phyloP scores from a whole-genome alignment of 2,329 filamentous ascomycete species.

The Fusarium nelsonii region DNA sequence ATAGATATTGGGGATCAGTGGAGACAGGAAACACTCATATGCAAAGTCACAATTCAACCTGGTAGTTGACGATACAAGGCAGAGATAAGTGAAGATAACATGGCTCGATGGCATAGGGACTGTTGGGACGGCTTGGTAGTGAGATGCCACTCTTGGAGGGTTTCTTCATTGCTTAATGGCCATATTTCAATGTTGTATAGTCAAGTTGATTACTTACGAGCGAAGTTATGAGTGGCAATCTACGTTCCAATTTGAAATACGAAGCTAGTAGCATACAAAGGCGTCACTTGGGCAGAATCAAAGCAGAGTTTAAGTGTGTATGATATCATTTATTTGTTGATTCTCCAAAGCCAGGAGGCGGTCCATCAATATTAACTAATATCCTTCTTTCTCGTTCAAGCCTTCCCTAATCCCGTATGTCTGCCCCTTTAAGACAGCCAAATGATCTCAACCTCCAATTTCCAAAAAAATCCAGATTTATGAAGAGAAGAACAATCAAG shows the following conservation, averaged over 20 bases:
- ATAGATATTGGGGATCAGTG: not conserved
- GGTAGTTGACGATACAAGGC: not conserved
- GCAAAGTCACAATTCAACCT: not conserved
- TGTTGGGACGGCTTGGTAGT: not conserved
- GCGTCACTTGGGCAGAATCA: not conserved
- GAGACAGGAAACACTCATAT: not conserved
- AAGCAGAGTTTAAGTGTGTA: not conserved
- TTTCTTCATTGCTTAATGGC: too few relatives aligned
- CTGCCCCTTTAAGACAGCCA: too few relatives aligned
- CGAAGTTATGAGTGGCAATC: not conserved
- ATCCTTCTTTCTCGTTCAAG: not conserved
- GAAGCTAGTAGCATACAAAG: not conserved
- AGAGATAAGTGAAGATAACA: not conserved
- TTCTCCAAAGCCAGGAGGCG: not conserved
- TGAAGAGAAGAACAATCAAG: conserved; percentile 2
- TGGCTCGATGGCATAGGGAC: too few relatives aligned
- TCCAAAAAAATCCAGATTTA: not conserved
- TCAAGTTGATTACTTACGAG: not conserved
- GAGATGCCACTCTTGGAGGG: too few relatives aligned
- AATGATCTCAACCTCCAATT: not conserved
- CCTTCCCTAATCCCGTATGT: not conserved
- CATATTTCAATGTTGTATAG: not conserved
- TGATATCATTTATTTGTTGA: not conserved
- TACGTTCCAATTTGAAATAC: not conserved
- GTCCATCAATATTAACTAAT: not conserved